A percentile compares a stretch with the other conserved stretches of the same genome.
These are phyloP conservation scores for Brachypodium distachyon DNA, from an alignment of 202 grass and related monocot species.

Conservation along the genomic window DNA sequence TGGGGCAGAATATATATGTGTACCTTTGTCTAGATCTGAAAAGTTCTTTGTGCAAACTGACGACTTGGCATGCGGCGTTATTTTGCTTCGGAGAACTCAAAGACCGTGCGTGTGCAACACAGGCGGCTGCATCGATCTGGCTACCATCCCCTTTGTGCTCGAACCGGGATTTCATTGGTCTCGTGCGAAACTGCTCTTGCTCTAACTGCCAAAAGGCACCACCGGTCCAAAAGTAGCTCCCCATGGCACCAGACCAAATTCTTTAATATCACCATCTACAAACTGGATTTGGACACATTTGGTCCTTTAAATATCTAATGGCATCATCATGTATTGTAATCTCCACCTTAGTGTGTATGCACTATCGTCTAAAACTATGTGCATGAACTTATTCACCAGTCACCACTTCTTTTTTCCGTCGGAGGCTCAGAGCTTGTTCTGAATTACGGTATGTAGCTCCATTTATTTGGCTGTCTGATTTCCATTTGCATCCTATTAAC, in stretches of 20 bases:
- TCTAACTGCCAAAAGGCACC: constrained; percentile 27
- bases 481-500: too few relatives aligned
- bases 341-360: constrained; percentile 3
- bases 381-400: neutral
- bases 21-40: neutral
- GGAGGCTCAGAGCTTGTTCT: too few relatives aligned
- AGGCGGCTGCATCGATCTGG: neutral
- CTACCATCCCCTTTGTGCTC: neutral
- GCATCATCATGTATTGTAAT: neutral
- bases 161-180: neutral
- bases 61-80: neutral
- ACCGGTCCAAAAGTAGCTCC: neutral
- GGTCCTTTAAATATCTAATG: neutral
- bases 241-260: constrained; percentile 1
- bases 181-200: neutral
- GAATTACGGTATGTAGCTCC: too few relatives aligned
- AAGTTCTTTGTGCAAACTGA: neutral
- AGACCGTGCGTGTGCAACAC: constrained; percentile 12
- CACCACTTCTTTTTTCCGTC: too few relatives aligned
- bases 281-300: neutral
- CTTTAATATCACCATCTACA: neutral
- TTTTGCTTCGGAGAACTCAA: constrained; percentile 26
- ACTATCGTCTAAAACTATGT: too few relatives aligned
- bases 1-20: neutral
- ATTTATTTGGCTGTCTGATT: too few relatives aligned